phyloP scores from a whole-genome alignment of 371 early-diverging fungal species.

The Smittium culicis region DNA sequence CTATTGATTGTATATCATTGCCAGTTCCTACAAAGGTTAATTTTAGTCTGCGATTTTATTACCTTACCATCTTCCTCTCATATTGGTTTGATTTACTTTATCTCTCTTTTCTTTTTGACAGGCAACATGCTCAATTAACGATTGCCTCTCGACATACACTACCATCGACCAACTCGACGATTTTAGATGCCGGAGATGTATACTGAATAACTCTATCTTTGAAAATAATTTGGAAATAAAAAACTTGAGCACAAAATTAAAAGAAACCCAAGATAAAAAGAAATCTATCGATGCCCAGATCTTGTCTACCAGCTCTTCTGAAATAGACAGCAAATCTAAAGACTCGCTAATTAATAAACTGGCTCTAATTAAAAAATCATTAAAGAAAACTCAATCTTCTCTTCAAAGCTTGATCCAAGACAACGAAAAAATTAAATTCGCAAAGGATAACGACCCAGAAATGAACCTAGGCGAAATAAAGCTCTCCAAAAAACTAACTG shows the following conservation, averaged over 20 bases:
- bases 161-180: conserved; percentile 33
- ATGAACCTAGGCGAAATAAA: conserved; percentile 18
- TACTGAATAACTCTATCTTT: conserved; percentile 13
- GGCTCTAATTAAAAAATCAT: conserved; percentile 9
- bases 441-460: conserved; percentile 17
- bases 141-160: conserved; percentile 32
- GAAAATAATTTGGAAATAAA: conserved; percentile 7
- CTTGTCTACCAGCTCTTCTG: background rate
- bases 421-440: conserved; percentile 16
- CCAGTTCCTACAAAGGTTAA: conserved; percentile 42
- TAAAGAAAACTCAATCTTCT: conserved; percentile 5
- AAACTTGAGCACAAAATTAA: conserved; percentile 14
- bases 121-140: conserved; percentile 27
- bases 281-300: conserved; percentile 3
- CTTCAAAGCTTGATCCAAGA: conserved; percentile 9
- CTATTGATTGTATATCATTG: conserved; percentile 54
- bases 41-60: background rate
- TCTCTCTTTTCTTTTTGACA: background rate
- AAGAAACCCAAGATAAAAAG: conserved; percentile 1
- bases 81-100: background rate
- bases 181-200: conserved; percentile 36
- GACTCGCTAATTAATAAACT: background rate
- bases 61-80: background rate
- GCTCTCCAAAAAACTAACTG: conserved; percentile 28
- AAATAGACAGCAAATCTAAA: background rate